Evolutionary conservation across 176 grass and related monocot species (phyloP), one percentile per base, ranked within the genome.

Genomic region (Bonia amplexicaulis): DNA sequence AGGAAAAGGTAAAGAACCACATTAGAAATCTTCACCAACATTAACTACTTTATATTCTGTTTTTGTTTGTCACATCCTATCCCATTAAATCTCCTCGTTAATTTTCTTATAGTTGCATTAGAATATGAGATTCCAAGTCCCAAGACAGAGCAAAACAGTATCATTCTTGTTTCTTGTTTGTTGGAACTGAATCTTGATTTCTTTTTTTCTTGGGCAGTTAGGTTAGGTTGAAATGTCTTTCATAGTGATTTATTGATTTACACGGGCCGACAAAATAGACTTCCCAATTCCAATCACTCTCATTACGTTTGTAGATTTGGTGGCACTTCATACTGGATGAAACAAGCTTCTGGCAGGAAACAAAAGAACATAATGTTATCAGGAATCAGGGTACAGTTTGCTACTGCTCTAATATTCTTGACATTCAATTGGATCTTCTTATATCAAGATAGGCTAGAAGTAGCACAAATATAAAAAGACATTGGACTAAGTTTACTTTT

Each of bases 51-150:
- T 51, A 46, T 31, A 49, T 79, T 51, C 3, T 52, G 12, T 12
- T 45, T 47, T 73, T 82, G 41, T 85, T 66, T 67, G 47, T 87
- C 59, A 58, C 19, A 16, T 29, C 71, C 2, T 60, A 73, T 53
- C 60, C 20, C 67, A 79, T 8, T 58, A 26, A 49, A 48, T 85
- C 22, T 42, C 31, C 12, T 42, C 44, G 39, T 77, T 48, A 25
- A 42, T 64, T 25, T 82, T 64, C 9, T 79, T 55, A 40, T 74
- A 44, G 68, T 23, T 76, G 80, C 39, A 62, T 37, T 39, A 10
- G 69, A 64, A 71, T 55, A 80, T 68, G 51, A 80, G 29, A 80
- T 87, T 75, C 62, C 44, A 40, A 76, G 61, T 79, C n/a, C n/a
- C 52, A 53, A 60, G 66, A 20, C 6, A 31, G 2, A 49, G 39